A percentile compares a stretch with the other conserved stretches of the same genome.
Evolutionary conservation across 2,329 filamentous ascomycete species (phyloP).

Genomic region (Metarhizium album): DNA sequence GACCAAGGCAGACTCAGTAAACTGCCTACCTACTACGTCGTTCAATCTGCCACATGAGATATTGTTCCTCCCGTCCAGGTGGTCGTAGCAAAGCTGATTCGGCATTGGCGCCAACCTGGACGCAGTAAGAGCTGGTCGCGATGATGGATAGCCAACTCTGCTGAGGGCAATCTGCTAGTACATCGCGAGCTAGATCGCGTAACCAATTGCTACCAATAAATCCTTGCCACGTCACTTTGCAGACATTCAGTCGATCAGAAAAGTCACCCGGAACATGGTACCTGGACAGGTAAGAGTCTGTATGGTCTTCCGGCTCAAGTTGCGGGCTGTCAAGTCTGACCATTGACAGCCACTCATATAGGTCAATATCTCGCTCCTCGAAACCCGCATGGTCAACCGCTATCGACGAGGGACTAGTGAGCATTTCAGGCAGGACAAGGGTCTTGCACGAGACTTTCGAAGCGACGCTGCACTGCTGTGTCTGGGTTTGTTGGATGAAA

Average conservation of each 20-base stretch:
- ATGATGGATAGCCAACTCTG: conserved; percentile 46
- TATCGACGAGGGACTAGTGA: conserved; percentile 15
- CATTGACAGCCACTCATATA: conserved; percentile 70
- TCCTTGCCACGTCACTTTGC: conserved; percentile 48
- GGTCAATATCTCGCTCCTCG: conserved; percentile 50
- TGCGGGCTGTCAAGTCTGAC: conserved; percentile 55
- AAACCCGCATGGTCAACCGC: conserved; percentile 37
- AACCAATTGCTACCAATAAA: conserved; percentile 45
- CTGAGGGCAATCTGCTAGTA: conserved; percentile 31
- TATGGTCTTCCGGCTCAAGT: conserved; percentile 40
- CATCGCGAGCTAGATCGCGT: conserved; percentile 33
- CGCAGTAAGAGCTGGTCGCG: conserved; percentile 39
- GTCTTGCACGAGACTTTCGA: conserved; percentile 11
- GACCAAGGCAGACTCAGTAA: conserved; percentile 44
- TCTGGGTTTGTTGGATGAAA: background rate
- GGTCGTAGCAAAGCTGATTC: conserved; percentile 46
- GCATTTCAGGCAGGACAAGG: conserved; percentile 13
- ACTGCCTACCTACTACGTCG: conserved; percentile 29
- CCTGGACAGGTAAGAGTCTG: conserved; percentile 59
- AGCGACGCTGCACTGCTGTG: conserved; percentile 23
- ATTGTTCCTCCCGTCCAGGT: conserved; percentile 38
- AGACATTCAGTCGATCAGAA: conserved; percentile 23
- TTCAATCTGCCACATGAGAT: conserved; percentile 50
- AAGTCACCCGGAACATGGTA: conserved; percentile 35
- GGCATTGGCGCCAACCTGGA: conserved; percentile 30